phyloP scores from a whole-genome alignment of 2,329 filamentous ascomycete species.

The Bipolaris bicolor region DNA sequence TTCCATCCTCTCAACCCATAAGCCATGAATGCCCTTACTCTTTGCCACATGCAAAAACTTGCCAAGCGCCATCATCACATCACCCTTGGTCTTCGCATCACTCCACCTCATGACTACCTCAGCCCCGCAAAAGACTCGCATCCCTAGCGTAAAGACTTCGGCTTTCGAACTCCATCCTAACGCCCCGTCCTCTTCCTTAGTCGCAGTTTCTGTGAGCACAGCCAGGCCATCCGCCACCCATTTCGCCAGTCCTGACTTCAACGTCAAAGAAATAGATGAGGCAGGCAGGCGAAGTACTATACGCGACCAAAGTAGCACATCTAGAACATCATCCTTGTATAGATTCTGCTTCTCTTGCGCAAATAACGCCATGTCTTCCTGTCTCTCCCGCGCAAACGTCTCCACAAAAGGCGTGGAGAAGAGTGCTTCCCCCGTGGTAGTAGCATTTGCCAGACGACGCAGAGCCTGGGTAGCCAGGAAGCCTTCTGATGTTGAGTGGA shows the following conservation, averaged over 20 bases:
- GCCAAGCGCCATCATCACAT: slow-evolving; percentile 37
- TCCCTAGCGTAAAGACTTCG: slow-evolving; percentile 68
- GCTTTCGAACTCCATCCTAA: slow-evolving; percentile 75
- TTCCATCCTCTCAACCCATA: slow-evolving; percentile 48
- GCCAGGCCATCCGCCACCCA: slow-evolving; percentile 63
- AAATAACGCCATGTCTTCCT: slow-evolving; percentile 73
- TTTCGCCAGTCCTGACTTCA: slow-evolving; percentile 14
- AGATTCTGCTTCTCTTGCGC: slow-evolving; percentile 91
- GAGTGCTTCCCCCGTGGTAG: neutral
- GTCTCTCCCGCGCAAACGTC: slow-evolving; percentile 41
- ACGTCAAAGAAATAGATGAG: neutral
- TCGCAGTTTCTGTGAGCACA: slow-evolving; percentile 48
- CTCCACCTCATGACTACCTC: slow-evolving; percentile 48
- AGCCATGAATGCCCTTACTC: slow-evolving; percentile 37
- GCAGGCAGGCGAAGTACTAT: slow-evolving; percentile 51
- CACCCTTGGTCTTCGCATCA: slow-evolving; percentile 19
- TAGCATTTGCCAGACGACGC: slow-evolving; percentile 48
- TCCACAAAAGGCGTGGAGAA: slow-evolving; percentile 20
- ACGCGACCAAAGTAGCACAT: slow-evolving; percentile 71
- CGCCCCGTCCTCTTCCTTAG: slow-evolving; percentile 62
- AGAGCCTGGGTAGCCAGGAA: slow-evolving; percentile 47
- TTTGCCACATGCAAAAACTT: slow-evolving; percentile 30
- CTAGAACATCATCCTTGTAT: slow-evolving; percentile 82
- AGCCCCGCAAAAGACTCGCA: slow-evolving; percentile 52
- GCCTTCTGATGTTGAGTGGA: slow-evolving; percentile 32